Evolutionary conservation across 2,329 filamentous ascomycete genomes (phyloP), one percentile per base, ranked within the genome.

Genomic region (Geosmithia flava): DNA sequence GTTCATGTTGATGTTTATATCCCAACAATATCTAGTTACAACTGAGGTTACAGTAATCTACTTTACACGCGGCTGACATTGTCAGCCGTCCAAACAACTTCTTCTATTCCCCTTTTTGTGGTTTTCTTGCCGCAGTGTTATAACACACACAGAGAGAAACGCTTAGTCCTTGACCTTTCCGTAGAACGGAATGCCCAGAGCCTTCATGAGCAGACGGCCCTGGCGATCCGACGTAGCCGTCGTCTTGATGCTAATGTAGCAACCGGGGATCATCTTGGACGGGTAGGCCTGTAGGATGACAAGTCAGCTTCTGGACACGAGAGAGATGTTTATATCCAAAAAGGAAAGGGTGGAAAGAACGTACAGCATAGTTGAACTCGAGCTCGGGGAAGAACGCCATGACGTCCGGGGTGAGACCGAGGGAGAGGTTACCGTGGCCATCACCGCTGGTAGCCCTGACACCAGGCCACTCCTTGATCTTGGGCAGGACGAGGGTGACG

Each of bases 391-490:
- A 98, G 54, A 87, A 71, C 46, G 84, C 80, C 58, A 95, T 80
- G 55, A 85, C 80, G 50, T 87, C 82, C 5, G 83, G 74, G 15
- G 75, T 75, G 57, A 98, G 73, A 55, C 93, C 93, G 64, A 90
- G 91, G 10, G 75, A 76, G 55, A 98, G 75, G 64, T 97, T 96
- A 39, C 93, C 93, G 52, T 84, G 83, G 59, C 81, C 82, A 64
- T 98, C 93, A 59, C 93, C 93, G 40, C 87, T 87, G 42, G 59
- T 63, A 50, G 66, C 73, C 54, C 67, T 61, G 49, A 80, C 59
- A 19, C 93, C 93, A 49, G 78, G 80, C 85, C 88, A 98, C 57
- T 98, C 93, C 74, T 97, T 98, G 67, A 98, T 94, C 60, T 83
- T 86, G 40, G 93, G 93, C 62, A 97, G 75, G 6, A 98, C 90